phyloP scores from a whole-genome alignment of 106 monocot genomes.

The Posidonia australis region DNA sequence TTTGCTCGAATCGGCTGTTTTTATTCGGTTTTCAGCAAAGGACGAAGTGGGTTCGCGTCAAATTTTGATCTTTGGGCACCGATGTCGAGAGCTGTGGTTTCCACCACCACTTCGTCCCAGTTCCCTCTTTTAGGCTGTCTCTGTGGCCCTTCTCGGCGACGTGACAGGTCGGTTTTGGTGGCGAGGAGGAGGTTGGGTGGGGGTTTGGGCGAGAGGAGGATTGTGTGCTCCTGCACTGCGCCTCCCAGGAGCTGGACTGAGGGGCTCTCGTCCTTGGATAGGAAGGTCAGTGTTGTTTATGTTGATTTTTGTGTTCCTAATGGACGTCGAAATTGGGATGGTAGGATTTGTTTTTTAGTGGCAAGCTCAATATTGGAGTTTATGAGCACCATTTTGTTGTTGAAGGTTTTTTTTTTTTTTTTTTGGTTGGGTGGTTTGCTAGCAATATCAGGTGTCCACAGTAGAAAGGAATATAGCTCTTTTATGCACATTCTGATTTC shows the following conservation, averaged over 20 bases:
- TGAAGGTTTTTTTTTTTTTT: too few species aligned
- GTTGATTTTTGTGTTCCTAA: neutral
- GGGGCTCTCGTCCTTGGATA: slow-evolving; percentile 17
- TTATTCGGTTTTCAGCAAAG: too few species aligned
- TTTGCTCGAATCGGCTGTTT: too few species aligned
- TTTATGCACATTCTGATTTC: too few species aligned
- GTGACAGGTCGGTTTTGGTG: neutral
- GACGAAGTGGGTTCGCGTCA: neutral
- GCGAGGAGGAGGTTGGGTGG: neutral
- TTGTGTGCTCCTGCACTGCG: slow-evolving; percentile 30
- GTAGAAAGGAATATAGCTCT: too few species aligned
- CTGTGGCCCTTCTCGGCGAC: neutral
- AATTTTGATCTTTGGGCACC: neutral
- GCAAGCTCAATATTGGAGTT: too few species aligned
- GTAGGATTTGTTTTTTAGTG: neutral
- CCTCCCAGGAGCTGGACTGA: slow-evolving; percentile 29
- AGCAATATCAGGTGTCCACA: too few species aligned
- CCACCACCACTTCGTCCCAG: slow-evolving; percentile 1
- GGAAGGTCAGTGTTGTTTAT: slow-evolving; percentile 21
- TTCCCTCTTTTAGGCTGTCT: slow-evolving; percentile 2
- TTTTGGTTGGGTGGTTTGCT: too few species aligned
- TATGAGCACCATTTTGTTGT: too few species aligned
- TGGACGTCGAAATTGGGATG: neutral
- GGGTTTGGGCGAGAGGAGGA: neutral
- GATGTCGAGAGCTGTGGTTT: slow-evolving; percentile 19